A percentile compares a stretch with the other conserved stretches of the same genome.
Conservation (phyloP, 768 basidiomycete genomes). For the Kwoniella heveanensis region DNA sequence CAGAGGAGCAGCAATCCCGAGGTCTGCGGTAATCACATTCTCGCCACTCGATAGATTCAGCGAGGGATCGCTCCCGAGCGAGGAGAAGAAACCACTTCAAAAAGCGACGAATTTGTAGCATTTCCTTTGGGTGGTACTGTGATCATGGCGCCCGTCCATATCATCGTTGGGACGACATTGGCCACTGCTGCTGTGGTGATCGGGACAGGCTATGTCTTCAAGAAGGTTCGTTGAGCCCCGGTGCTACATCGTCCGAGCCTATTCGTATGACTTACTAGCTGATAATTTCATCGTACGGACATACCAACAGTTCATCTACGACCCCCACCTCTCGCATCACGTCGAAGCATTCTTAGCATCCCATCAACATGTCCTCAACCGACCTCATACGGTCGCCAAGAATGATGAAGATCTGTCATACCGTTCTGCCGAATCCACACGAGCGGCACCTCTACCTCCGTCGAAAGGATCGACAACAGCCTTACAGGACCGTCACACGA, state of each 20-base stretch:
- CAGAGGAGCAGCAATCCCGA: too few species aligned
- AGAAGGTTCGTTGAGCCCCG: conserved; percentile 50
- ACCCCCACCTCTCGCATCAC: conserved; percentile 46
- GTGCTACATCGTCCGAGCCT: too few species aligned
- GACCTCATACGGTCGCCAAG: neutral
- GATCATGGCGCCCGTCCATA: conserved; percentile 20
- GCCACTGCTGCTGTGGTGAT: conserved; percentile 34
- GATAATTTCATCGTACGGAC: too few species aligned
- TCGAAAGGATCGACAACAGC: conserved; percentile 18
- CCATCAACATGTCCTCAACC: conserved; percentile 17
- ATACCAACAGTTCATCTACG: conserved; percentile 48
- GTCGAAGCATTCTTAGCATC: conserved; percentile 41
- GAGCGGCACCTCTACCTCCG: conserved; percentile 1
- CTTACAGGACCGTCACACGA: conserved; percentile 20
- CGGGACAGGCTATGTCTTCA: conserved; percentile 47
- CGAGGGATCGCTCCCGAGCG: too few species aligned
- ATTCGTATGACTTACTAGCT: too few species aligned
- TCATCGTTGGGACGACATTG: conserved; percentile 42
- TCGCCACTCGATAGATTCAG: too few species aligned
- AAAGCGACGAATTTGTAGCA: too few species aligned
- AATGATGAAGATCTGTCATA: neutral
- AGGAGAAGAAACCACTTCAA: too few species aligned
- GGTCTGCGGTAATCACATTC: too few species aligned
- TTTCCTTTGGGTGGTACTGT: too few species aligned
- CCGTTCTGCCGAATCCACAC: neutral